Conservation (phyloP, 768 basidiomycete genomes). For the Mycena metata region DNA sequence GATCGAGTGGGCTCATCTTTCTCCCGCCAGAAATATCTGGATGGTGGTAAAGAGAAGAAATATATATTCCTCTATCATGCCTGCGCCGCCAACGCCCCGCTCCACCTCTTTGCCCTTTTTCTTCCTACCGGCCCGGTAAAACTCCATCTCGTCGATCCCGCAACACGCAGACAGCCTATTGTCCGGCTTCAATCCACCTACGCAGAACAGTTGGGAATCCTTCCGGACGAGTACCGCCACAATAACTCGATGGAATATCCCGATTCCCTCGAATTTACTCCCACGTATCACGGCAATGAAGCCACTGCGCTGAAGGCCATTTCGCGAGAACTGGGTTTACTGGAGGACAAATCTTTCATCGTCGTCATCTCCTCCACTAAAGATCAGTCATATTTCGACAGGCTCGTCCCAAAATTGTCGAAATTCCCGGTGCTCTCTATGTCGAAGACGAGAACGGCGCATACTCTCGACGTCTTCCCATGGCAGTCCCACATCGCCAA, state of each 20-base stretch:
- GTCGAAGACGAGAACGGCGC: conserved; percentile 82
- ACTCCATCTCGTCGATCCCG: conserved; percentile 92
- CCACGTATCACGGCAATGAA: conserved; percentile 85
- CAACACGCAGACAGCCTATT: conserved; percentile 87
- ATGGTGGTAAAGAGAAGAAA: conserved; percentile 76
- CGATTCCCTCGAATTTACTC: conserved; percentile 68
- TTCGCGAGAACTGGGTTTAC: conserved; percentile 84
- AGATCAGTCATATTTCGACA: conserved; percentile 87
- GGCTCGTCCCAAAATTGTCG: conserved; percentile 73
- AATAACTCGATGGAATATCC: conserved; percentile 75
- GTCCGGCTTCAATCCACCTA: conserved; percentile 84
- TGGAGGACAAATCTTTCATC: conserved; percentile 80
- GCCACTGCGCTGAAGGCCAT: conserved; percentile 86
- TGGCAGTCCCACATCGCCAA: conserved; percentile 89
- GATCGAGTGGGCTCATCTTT: conserved; percentile 71
- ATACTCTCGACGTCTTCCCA: conserved; percentile 84
- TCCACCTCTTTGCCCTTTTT: conserved; percentile 93
- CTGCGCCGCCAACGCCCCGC: conserved; percentile 74
- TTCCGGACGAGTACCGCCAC: conserved; percentile 55
- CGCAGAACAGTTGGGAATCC: conserved; percentile 67
- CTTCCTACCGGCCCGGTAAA: conserved; percentile 77
- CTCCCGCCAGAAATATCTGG: conserved; percentile 78
- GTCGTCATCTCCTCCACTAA: conserved; percentile 90
- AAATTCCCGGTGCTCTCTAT: conserved; percentile 92
- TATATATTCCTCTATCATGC: conserved; percentile 93